Percentiles rank a stretch among this genome's conserved stretches.
These are phyloP conservation scores for Penicillium sp. DNA, from an alignment of 2,329 filamentous ascomycete genomes.

Conservation along the genomic window DNA sequence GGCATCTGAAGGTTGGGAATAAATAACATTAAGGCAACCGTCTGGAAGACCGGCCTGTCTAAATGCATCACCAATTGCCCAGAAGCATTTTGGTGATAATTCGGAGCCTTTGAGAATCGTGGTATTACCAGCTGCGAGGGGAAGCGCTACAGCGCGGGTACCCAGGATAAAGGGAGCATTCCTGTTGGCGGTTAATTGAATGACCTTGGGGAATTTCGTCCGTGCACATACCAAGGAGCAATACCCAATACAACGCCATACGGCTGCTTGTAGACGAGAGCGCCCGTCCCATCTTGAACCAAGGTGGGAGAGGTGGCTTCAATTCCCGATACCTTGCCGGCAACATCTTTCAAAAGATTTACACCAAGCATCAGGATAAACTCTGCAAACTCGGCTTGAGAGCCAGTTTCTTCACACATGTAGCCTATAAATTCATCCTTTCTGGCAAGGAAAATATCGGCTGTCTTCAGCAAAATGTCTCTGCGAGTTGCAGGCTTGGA, in stretches of 20 bases:
- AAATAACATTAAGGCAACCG: slow-evolving; percentile 45
- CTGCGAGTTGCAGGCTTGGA: slow-evolving; percentile 62
- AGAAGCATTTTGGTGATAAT: slow-evolving; percentile 33
- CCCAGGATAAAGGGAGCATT: slow-evolving; percentile 56
- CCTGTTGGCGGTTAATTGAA: slow-evolving; percentile 27
- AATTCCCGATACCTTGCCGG: slow-evolving; percentile 50
- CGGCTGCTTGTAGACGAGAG: slow-evolving; percentile 71
- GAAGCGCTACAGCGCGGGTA: slow-evolving; percentile 55
- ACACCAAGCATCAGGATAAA: slow-evolving; percentile 30
- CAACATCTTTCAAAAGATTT: slow-evolving; percentile 49
- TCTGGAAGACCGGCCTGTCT: slow-evolving; percentile 46
- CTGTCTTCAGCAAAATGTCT: slow-evolving; percentile 58
- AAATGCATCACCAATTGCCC: slow-evolving; percentile 38
- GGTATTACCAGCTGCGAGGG: slow-evolving; percentile 71
- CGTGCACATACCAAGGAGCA: slow-evolving; percentile 69
- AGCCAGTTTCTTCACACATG: slow-evolving; percentile 60
- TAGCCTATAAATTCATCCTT: slow-evolving; percentile 62
- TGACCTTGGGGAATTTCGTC: neutral
- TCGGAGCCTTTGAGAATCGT: slow-evolving; percentile 52
- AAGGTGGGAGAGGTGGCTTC: slow-evolving; percentile 51
- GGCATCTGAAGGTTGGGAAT: slow-evolving; percentile 35
- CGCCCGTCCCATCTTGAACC: slow-evolving; percentile 53
- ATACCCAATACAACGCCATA: slow-evolving; percentile 77
- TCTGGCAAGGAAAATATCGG: slow-evolving; percentile 50
- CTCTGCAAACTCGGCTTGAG: slow-evolving; percentile 34